A percentile compares a stretch with the other conserved stretches of the same genome.
Evolutionary conservation across 306 rosid species (phyloP).

Genomic region (Spatholobus suberectus): DNA sequence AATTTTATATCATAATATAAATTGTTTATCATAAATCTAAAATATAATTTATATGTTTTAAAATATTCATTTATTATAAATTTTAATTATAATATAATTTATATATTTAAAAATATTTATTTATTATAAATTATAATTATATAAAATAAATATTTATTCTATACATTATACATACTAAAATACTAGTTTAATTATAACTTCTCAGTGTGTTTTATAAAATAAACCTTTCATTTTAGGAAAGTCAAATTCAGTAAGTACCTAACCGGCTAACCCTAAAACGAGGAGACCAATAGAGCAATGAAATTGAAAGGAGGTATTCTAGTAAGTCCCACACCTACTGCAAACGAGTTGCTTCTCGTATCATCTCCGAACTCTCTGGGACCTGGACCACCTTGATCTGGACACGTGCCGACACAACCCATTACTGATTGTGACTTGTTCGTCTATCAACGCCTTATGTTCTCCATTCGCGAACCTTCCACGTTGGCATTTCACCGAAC

Average conservation of each 20-base stretch:
- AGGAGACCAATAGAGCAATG: neutral
- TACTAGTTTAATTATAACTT: too few species aligned
- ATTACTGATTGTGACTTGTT: neutral
- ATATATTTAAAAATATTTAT: too few species aligned
- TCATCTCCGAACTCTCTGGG: slow-evolving; percentile 47
- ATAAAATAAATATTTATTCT: too few species aligned
- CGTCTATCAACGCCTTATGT: neutral
- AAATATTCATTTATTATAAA: too few species aligned
- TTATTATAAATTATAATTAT: too few species aligned
- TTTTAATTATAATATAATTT: too few species aligned
- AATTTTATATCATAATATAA: too few species aligned
- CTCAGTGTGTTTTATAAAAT: neutral
- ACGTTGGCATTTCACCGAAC: slow-evolving; percentile 23
- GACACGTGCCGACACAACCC: slow-evolving; percentile 51
- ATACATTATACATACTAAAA: too few species aligned
- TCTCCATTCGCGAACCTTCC: slow-evolving; percentile 30
- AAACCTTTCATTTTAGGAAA: neutral
- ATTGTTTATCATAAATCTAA: too few species aligned
- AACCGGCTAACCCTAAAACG: neutral
- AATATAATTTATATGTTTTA: too few species aligned
- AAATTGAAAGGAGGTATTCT: neutral
- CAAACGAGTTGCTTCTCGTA: slow-evolving; percentile 31
- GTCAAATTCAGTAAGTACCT: neutral
- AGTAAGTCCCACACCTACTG: neutral
- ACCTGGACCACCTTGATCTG: slow-evolving; percentile 37